Base-by-base conservation (phyloP, 345 rosid species). In the Brassica cretica region DNA sequence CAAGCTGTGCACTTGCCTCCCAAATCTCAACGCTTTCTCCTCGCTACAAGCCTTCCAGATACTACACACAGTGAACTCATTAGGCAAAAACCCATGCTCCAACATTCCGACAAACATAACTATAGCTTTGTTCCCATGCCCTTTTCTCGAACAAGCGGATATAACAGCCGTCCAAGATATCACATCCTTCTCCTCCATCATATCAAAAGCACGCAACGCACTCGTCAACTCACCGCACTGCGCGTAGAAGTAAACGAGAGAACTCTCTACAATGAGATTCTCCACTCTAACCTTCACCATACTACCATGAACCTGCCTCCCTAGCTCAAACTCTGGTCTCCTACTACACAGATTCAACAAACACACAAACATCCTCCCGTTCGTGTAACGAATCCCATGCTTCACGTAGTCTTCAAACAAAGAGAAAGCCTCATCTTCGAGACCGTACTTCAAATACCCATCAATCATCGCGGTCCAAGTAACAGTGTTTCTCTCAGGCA, bases 131-230 rank as follows among this genome's bases (percentile, higher is more conserved):
- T 76, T 82, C 11, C 83, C 91, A n/a, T 49, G 81, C 19, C 88
- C 89, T 73, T 81, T 89, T 29, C 89, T 94, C 2, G 98, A 85
- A 85, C 88, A 92, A 64, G 96, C 98, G 6, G 90, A 83, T 66
- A 94, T 89, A 83, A 94, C 84, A 0, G 93, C 85, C 0, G 96
- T 90, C 97, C 97, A 94, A 66, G 88, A 88, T 58, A 92, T 87
- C 49, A 92, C 97, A 87, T 92, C 97, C 55, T 81, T 84, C 82
- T 86, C 87, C 35, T 32, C 77, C 91, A 88, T 87, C 73, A 55
- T 73, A 75, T 86, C 83, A 71, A 94, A 94, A 0, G 81, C 86
- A 21, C 77, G 30, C 16, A 87, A 84, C 11, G 89, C 93, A 29
- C 86, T 80, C 0, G 72, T 68, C 76, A 94, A 59, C 9, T 89